These are phyloP conservation scores for Solanum sitiens DNA, from an alignment of 257 asterid genomes.

Conservation along the genomic window DNA sequence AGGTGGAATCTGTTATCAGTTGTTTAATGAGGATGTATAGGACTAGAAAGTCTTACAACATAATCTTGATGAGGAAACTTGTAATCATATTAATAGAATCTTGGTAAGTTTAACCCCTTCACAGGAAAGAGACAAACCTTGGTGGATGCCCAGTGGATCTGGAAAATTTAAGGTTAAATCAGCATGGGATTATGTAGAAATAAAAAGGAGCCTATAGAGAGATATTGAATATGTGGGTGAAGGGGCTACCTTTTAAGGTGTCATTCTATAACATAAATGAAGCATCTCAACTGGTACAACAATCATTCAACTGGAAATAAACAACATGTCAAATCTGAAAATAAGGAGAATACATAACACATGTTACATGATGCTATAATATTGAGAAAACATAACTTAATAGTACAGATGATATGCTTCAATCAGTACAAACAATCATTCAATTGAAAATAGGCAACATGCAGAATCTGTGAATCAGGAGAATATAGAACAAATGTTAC, in stretches of 20 bases:
- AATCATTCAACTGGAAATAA: no score
- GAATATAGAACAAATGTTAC: no score
- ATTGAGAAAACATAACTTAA: no score
- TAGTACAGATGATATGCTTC: no score
- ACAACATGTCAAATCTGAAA: no score
- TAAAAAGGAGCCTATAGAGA: background rate
- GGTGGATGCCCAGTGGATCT: background rate
- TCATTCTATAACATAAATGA: background rate
- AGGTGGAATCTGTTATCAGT: background rate
- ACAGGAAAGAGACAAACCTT: background rate
- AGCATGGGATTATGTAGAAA: background rate
- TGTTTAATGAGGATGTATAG: background rate
- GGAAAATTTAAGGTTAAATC: background rate
- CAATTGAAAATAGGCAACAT: no score
- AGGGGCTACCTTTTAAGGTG: background rate
- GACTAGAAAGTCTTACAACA: background rate
- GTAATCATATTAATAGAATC: no score
- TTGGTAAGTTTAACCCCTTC: background rate
- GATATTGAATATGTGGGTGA: background rate
- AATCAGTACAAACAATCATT: no score
- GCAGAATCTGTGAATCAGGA: no score
- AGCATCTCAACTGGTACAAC: no score
- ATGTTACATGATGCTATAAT: no score
- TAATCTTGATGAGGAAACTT: background rate
- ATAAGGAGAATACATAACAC: no score